Evolutionary conservation across 129 eudicot species (phyloP), one percentile per base, ranked within the genome.

Genomic region (Gnaphalium uliginosum): DNA sequence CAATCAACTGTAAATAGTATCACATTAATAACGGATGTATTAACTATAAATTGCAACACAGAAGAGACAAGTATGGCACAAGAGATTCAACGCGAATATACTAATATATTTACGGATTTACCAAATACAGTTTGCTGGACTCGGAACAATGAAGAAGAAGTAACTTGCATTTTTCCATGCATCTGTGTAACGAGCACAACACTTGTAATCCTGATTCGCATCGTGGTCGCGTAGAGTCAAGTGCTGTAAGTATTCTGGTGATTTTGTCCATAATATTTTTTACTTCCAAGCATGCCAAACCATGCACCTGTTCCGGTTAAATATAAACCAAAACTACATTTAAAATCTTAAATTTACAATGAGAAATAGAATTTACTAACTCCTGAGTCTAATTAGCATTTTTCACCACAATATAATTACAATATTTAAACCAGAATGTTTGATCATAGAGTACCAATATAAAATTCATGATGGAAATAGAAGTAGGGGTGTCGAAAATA

Each of bases 91-190:
- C 1, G 37, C 8, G 37, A 33, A 33, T n/a, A n/a, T n/a, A n/a
- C n/a, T n/a, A n/a, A n/a, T n/a, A n/a, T n/a, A n/a, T n/a, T n/a
- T n/a, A n/a, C n/a, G n/a, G n/a, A n/a, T n/a, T 21, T 76, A 81
- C 85, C 81, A 81, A 81, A 72, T 81, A 81, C 71, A 81, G 81
- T 66, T 81, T 81, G 64, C 81, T 81, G 50, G 85, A 76, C 51
- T 81, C 85, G 7, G 81, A 76, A 81, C 85, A 81, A 43, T 64
- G 48, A 33, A 54, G 81, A 54, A 81, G 81, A 76, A 76, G 78
- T 33, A 56, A 29, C 21, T 72, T 70, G 74, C 74, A 76, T 30
- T 54, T 76, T 26, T 81, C 74, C 81, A 81, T 25, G 74, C 53
- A 76, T 8, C 2, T 2, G 48, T 76, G 81, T 63, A 81, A 63